Conservation (phyloP, 2,329 filamentous ascomycete genomes). For the Ophiocordyceps sinensis region DNA sequence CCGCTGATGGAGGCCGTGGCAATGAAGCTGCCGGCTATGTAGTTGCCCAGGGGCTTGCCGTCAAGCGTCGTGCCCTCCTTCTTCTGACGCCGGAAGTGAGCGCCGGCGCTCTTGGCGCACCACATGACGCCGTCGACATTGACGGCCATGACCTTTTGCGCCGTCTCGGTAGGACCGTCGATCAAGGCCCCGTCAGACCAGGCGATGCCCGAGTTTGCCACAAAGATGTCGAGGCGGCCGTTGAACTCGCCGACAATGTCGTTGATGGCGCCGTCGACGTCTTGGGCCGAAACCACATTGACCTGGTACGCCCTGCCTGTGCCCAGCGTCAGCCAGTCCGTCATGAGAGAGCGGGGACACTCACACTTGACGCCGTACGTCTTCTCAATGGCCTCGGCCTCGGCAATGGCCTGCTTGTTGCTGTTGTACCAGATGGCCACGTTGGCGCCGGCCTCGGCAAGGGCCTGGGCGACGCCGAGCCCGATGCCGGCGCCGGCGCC, state of each 20-base stretch:
- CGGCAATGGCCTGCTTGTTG: conserved; percentile 48
- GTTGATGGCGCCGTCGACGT: conserved; percentile 35
- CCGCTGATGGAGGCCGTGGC: conserved; percentile 68
- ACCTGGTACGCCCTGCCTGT: conserved; percentile 34
- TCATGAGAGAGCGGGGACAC: conserved; percentile 9
- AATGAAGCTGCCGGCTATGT: conserved; percentile 55
- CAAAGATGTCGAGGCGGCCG: conserved; percentile 61
- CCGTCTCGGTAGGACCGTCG: conserved; percentile 48
- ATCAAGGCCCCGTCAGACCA: conserved; percentile 58
- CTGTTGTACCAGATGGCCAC: conserved; percentile 61
- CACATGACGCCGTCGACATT: conserved; percentile 70
- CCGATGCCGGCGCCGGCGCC: conserved; percentile 56
- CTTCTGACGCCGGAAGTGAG: conserved; percentile 57
- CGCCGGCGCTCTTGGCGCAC: conserved; percentile 55
- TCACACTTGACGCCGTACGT: conserved; percentile 54
- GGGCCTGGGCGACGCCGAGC: conserved; percentile 45
- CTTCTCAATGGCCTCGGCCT: conserved; percentile 48
- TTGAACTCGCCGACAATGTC: conserved; percentile 51
- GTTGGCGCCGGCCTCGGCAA: conserved; percentile 57
- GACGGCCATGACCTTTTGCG: conserved; percentile 52
- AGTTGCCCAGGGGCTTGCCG: conserved; percentile 46
- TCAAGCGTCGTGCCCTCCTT: conserved; percentile 47
- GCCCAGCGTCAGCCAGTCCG: not conserved
- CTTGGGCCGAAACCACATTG: conserved; percentile 39
- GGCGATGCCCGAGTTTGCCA: conserved; percentile 64